These are phyloP conservation scores for Neophaeococcomyces aloes DNA, from an alignment of 2,329 filamentous ascomycete genomes.

Conservation along the genomic window DNA sequence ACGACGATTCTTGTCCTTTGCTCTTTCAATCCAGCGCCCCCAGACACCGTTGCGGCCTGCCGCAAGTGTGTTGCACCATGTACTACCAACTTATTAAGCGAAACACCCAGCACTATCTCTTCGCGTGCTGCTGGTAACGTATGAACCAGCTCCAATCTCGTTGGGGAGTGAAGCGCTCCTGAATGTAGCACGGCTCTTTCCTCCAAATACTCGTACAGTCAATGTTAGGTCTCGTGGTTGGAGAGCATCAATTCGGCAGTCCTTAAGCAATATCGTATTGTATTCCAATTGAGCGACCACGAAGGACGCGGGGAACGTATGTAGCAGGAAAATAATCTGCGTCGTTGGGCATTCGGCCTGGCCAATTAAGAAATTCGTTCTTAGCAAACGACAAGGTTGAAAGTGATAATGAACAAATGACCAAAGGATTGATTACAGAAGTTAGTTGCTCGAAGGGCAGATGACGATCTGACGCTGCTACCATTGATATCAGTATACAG, in stretches of 20 bases:
- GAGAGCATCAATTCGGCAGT: no score
- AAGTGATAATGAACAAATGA: neutral
- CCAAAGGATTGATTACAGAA: conserved; percentile 5
- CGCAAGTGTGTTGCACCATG: neutral
- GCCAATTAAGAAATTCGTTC: neutral
- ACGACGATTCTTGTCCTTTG: neutral
- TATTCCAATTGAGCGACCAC: no score
- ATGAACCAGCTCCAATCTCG: no score
- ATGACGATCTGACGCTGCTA: neutral
- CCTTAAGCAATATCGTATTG: no score
- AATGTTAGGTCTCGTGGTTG: no score
- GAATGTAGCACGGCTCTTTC: no score
- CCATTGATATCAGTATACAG: neutral
- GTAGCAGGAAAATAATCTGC: no score
- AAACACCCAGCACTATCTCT: neutral
- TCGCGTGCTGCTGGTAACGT: no score
- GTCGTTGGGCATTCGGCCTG: neutral
- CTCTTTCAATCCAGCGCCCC: neutral
- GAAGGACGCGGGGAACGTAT: no score
- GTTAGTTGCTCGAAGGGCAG: neutral
- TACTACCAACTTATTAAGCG: neutral
- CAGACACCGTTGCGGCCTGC: neutral
- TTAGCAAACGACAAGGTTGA: conserved; percentile 5
- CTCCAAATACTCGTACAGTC: no score
- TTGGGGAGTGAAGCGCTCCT: no score